These are phyloP conservation scores for Daedaleopsis nitida DNA, from an alignment of 768 basidiomycete species.

Conservation along the genomic window DNA sequence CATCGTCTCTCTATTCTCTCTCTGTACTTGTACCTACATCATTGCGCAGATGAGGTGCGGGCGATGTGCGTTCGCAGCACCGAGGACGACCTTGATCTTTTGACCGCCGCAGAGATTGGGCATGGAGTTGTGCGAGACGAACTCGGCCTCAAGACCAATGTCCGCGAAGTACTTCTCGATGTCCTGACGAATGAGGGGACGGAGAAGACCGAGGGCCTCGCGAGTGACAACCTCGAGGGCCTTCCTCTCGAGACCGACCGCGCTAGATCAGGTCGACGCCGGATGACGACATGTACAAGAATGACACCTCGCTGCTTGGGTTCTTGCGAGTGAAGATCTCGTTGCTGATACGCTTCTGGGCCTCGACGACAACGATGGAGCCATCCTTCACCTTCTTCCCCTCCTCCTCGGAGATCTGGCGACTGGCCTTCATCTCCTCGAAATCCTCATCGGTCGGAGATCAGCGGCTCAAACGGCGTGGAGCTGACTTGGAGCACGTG, in stretches of 20 bases:
- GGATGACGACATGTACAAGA: slow-evolving; percentile 92
- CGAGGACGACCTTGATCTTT: slow-evolving; percentile 99
- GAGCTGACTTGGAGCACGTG: slow-evolving; percentile 64
- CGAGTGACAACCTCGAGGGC: slow-evolving; percentile 96
- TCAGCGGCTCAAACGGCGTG: slow-evolving; percentile 63
- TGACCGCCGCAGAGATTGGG: slow-evolving; percentile 97
- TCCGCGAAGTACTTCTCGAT: slow-evolving; percentile 99
- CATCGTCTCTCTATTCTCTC: too few species aligned
- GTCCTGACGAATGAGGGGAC: slow-evolving; percentile 96
- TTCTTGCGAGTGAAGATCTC: slow-evolving; percentile 93
- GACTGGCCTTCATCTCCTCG: slow-evolving; percentile 94
- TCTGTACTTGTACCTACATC: too few species aligned
- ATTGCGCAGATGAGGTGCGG: slow-evolving; percentile 97
- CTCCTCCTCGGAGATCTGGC: slow-evolving; percentile 87
- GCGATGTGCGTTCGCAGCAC: slow-evolving; percentile 98
- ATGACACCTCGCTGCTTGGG: slow-evolving; percentile 96
- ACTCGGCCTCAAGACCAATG: slow-evolving; percentile 99
- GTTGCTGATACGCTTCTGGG: slow-evolving; percentile 93
- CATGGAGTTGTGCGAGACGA: slow-evolving; percentile 99
- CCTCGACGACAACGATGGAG: slow-evolving; percentile 80
- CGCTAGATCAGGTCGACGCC: slow-evolving; percentile 98
- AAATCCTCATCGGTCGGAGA: slow-evolving; percentile 91
- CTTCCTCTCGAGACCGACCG: slow-evolving; percentile 99
- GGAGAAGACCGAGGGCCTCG: slow-evolving; percentile 92
- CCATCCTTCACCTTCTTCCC: slow-evolving; percentile 97